Evolutionary conservation across 208 protist genomes (phyloP).

Genomic region (Trichomonas tenax): DNA sequence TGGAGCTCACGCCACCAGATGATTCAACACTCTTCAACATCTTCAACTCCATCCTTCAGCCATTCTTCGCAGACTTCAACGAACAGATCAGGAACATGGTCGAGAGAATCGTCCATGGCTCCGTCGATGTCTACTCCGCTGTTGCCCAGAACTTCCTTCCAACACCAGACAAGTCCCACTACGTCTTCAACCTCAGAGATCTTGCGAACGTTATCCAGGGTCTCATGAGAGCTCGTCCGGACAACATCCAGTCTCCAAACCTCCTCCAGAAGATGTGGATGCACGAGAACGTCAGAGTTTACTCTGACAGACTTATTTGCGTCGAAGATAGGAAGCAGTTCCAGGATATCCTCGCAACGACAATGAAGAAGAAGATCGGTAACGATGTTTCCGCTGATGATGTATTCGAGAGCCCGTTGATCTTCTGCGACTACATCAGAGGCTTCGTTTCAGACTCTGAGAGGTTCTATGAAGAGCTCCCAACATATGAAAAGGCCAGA

Average conservation of each 20-base stretch:
- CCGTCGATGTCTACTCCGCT: conserved; percentile 42
- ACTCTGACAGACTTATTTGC: conserved; percentile 82
- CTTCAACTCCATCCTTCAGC: conserved; percentile 36
- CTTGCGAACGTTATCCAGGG: conserved; percentile 63
- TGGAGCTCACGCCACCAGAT: conserved; percentile 29
- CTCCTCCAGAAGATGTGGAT: conserved; percentile 63
- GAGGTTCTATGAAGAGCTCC: conserved; percentile 37
- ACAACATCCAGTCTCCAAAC: conserved; percentile 31
- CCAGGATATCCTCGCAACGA: conserved; percentile 37
- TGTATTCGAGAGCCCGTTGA: not conserved
- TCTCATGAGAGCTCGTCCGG: conserved; percentile 23
- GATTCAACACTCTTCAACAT: conserved; percentile 31
- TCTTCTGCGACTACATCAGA: conserved; percentile 24
- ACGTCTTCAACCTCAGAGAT: conserved; percentile 93
- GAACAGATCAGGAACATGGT: not conserved
- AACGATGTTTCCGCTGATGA: not conserved
- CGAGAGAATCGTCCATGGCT: conserved; percentile 32
- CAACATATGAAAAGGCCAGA: conserved; percentile 25
- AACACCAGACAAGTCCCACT: conserved; percentile 83
- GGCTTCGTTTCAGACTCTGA: conserved; percentile 25
- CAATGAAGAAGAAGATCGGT: conserved; percentile 28
- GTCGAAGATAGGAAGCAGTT: conserved; percentile 67
- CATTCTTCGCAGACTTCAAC: conserved; percentile 17
- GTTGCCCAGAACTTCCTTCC: conserved; percentile 40
- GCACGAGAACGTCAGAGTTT: conserved; percentile 80